Evolutionary conservation across 148 eudicot species (phyloP), one percentile per base, ranked within the genome.

Genomic region (Arbutus unedo): DNA sequence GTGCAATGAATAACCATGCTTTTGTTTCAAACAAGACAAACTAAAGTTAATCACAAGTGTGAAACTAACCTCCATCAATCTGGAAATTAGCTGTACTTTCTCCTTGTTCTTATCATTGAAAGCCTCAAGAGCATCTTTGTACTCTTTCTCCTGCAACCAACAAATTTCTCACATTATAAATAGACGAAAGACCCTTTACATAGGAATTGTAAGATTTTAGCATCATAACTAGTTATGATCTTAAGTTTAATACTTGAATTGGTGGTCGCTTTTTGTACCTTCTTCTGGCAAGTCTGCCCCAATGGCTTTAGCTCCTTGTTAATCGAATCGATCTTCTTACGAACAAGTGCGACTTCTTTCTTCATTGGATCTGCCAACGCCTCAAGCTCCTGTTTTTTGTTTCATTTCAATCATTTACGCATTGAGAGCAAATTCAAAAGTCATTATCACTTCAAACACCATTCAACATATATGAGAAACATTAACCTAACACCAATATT

Each of bases 41-140:
- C 31, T 31, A 38, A 62, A 74, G 50, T 54, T n/a, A 14, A 45
- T n/a, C 51, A 2, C n/a, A 79, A 74, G 44, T 21, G 76, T 23
- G 45, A 79, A 60, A 41, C 75, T 82, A 82, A 94, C 98, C 98
- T 92, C 98, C 82, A 94, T 94, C 80, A 94, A 88, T 90, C 90
- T 90, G 84, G 92, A 92, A 8, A 93, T 89, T 18, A 93, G 92
- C 78, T 91, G 93, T 25, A 87, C 93, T 90, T 93, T 93, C 44
- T 93, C 97, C 80, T 92, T 93, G 97, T 93, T 92, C 89, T 91
- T 93, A 7, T 92, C 97, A 64, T 90, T 93, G 90, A 93, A 92
- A 25, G 93, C 90, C 56, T 91, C 95, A 31, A 92, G 91, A 38
- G 92, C 95, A 51, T 93, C 97, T 80, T 88, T 93, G 91, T 92